Conservation (phyloP, 2,329 filamentous ascomycete species). For the Diatrype stigma region DNA sequence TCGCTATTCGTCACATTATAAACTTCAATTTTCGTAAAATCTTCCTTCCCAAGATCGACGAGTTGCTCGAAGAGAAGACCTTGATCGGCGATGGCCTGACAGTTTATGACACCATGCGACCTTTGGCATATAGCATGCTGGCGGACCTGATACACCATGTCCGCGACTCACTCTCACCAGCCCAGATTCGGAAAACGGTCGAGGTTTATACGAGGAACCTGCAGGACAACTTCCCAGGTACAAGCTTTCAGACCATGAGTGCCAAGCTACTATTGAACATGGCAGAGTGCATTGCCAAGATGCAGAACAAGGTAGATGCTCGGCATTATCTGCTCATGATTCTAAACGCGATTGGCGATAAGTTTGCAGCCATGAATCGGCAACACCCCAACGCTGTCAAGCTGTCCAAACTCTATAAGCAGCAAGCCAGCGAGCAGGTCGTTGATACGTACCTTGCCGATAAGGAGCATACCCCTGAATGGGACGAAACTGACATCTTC, state of each 20-base stretch:
- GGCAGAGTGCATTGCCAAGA: slow-evolving; percentile 94
- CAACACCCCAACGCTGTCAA: slow-evolving; percentile 95
- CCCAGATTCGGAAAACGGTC: slow-evolving; percentile 92
- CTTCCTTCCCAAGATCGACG: slow-evolving; percentile 90
- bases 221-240: slow-evolving; percentile 92
- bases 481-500: slow-evolving; percentile 98
- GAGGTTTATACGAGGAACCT: slow-evolving; percentile 96
- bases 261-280: slow-evolving; percentile 95
- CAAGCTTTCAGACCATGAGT: slow-evolving; percentile 99
- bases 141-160: slow-evolving; percentile 98
- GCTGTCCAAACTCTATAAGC: slow-evolving; percentile 71
- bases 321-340: slow-evolving; percentile 97
- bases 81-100: slow-evolving; percentile 94
- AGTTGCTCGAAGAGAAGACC: slow-evolving; percentile 88
- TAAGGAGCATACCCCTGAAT: slow-evolving; percentile 76
- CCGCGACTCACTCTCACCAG: slow-evolving; percentile 77
- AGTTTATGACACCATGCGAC: slow-evolving; percentile 93
- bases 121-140: slow-evolving; percentile 95
- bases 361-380: slow-evolving; percentile 96
- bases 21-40: slow-evolving; percentile 98
- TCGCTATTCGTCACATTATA: slow-evolving; percentile 96
- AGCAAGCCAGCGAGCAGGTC: slow-evolving; percentile 58
- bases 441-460: slow-evolving; percentile 82
- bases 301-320: slow-evolving; percentile 89
- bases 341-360: slow-evolving; percentile 94